Percentiles rank a stretch among this genome's conserved stretches.
phyloP scores from a whole-genome alignment of 371 early-diverging fungal species.

The Rozella allomycis region DNA sequence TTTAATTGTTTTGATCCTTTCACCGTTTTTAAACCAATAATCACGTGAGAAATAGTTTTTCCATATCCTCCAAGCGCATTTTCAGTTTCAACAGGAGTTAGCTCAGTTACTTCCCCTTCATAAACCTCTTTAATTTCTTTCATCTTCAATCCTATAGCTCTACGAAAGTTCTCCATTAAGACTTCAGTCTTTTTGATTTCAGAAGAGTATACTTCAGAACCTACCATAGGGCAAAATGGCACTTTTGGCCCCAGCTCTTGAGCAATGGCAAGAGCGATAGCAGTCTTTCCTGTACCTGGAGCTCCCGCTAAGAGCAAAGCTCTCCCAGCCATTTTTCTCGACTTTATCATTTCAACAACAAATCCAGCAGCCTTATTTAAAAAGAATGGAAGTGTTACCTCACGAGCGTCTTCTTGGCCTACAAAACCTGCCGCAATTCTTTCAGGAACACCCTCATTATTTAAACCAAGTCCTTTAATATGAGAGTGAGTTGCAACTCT shows the following conservation, averaged over 20 bases:
- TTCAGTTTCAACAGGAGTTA: slow-evolving; percentile 85
- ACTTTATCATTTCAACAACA: slow-evolving; percentile 75
- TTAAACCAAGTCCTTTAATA: slow-evolving; percentile 60
- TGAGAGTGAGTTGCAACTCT: slow-evolving; percentile 91
- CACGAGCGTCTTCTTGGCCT: slow-evolving; percentile 83
- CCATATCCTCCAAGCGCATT: slow-evolving; percentile 80
- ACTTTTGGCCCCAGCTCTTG: slow-evolving; percentile 90
- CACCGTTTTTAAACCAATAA: slow-evolving; percentile 89
- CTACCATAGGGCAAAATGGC: slow-evolving; percentile 96
- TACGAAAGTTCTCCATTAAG: slow-evolving; percentile 92
- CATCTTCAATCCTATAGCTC: slow-evolving; percentile 81
- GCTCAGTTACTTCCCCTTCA: slow-evolving; percentile 97
- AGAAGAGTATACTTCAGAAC: slow-evolving; percentile 87
- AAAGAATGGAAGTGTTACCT: slow-evolving; percentile 32
- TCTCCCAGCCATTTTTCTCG: slow-evolving; percentile 90
- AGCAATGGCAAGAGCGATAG: slow-evolving; percentile 68
- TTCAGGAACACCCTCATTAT: slow-evolving; percentile 64
- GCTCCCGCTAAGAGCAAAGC: slow-evolving; percentile 90
- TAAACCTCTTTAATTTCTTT: slow-evolving; percentile 97
- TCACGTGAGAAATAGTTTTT: slow-evolving; percentile 81
- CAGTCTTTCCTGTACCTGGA: slow-evolving; percentile 84
- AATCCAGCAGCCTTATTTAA: slow-evolving; percentile 58
- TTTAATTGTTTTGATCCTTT: slow-evolving; percentile 96
- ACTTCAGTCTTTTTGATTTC: slow-evolving; percentile 97
- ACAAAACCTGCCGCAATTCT: slow-evolving; percentile 78